These are phyloP conservation scores for Epithemia pelagica DNA, from an alignment of 108 stramenopile genomes.

Conservation along the genomic window DNA sequence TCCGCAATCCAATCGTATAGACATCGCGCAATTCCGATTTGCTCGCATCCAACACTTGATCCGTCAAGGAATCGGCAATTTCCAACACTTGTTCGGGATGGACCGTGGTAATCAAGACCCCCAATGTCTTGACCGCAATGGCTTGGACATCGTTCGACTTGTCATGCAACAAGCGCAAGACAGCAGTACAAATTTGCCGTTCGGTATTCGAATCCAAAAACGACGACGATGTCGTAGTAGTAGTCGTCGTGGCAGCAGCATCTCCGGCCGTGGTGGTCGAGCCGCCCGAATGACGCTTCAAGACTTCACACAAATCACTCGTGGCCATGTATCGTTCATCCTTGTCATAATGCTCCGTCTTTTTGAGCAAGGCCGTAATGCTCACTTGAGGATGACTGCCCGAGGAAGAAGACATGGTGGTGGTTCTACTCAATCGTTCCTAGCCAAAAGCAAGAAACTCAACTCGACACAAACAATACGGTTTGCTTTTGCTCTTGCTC, in stretches of 20 bases:
- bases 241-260: constrained; percentile 3
- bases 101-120: constrained; percentile 90
- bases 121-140: constrained; percentile 95
- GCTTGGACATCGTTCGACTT: constrained; percentile 94
- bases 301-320: constrained; percentile 88
- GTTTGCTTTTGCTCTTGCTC: too few relatives aligned
- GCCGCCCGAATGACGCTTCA: constrained; percentile 59
- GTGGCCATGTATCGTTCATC: constrained; percentile 99
- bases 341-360: constrained; percentile 80
- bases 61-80: constrained; percentile 86
- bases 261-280: constrained; percentile 14
- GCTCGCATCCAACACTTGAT: constrained; percentile 83
- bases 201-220: constrained; percentile 71
- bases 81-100: constrained; percentile 86
- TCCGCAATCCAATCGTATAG: constrained; percentile 97
- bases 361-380: constrained; percentile 66
- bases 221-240: not conserved
- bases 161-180: constrained; percentile 88
- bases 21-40: constrained; percentile 95
- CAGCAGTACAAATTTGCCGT: constrained; percentile 85
- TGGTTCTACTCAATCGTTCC: too few relatives aligned
- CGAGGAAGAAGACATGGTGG: too few relatives aligned
- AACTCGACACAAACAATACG: too few relatives aligned
- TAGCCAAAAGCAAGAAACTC: too few relatives aligned
- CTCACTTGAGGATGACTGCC: constrained; percentile 9